Evolutionary conservation across 306 rosid species (phyloP), one percentile per base, ranked within the genome.

Genomic region (Ceratonia siliqua): DNA sequence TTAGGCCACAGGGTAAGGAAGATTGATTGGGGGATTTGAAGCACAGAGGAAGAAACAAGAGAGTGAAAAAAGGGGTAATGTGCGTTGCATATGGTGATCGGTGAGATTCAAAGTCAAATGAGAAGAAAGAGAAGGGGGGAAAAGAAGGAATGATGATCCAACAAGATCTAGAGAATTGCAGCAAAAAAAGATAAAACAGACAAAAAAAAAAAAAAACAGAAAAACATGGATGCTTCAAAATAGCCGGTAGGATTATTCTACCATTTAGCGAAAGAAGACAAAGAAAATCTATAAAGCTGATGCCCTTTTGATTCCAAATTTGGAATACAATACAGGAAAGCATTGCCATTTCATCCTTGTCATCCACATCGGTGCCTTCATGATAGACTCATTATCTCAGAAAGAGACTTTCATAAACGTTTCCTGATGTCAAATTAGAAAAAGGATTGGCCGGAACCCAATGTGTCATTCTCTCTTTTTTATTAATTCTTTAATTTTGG

Each of bases 261-360:
- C 25, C 4, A n/a, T 46, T 27, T 46, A 6, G 14, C 28, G 22
- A 46, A 80, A 77, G 61, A 62, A 24, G 79, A 76, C 71, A 43
- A 65, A 72, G 42, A 72, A 80, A 36, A 76, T 83, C 78, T 76
- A 66, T 0, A 72, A 72, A 76, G 79, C 52, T 38, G 56, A 24
- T 54, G 64, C n/a, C 38, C 62, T 12, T 62, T 49, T 17, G 17
- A 43, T 72, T 55, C 74, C 79, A 45, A 42, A 52, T 76, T 66
- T 59, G 82, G 80, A 73, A 67, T 45, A 71, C 72, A 68, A 14
- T 45, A 15, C 61, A 66, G 18, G 68, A 57, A 27, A 43, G 72
- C 22, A 25, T 39, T 22, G 63, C 50, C 67, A 74, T 32, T 75
- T 33, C 73, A 52, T 74, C 53, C 62, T 55, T 49, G 67, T 64